Evolutionary conservation across 1,284 basidiomycete species (phyloP).

Genomic region (Irpex sp.): DNA sequence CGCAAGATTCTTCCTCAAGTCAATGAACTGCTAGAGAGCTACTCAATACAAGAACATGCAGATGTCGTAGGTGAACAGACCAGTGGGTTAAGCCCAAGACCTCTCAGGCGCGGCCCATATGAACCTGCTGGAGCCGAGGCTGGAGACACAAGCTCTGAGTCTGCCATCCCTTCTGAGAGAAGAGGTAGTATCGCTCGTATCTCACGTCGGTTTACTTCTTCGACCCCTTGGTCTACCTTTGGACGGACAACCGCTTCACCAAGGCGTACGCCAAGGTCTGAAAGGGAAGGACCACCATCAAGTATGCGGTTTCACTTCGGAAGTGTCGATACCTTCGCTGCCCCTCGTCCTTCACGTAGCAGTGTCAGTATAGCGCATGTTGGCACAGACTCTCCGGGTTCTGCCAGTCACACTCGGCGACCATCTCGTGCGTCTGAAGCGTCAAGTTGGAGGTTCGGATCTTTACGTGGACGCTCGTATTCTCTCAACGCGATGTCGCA

Average conservation of each 20-base stretch:
- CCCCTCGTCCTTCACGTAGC: conserved; percentile 15
- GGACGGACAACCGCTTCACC: conserved; percentile 22
- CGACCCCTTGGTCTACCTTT: conserved; percentile 42
- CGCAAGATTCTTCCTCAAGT: conserved; percentile 24
- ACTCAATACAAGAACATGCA: conserved; percentile 10
- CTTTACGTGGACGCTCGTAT: conserved; percentile 7
- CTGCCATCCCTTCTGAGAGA: neutral
- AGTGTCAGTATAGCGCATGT: conserved; percentile 8
- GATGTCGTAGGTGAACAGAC: neutral
- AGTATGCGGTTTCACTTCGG: conserved; percentile 17
- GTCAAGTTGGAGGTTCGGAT: neutral
- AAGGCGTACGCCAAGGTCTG: conserved; percentile 1
- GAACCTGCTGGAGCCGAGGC: neutral
- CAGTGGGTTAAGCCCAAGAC: conserved; percentile 20
- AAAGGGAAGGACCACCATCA: conserved; percentile 13
- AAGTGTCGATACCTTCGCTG: conserved; percentile 19
- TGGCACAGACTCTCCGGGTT: conserved; percentile 8
- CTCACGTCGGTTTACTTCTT: conserved; percentile 22
- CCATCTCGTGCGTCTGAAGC: conserved; percentile 7
- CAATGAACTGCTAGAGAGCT: conserved; percentile 21
- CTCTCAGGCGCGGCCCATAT: neutral
- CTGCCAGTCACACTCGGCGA: conserved; percentile 4
- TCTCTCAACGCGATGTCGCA: conserved; percentile 8
- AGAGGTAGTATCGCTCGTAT: conserved; percentile 22
- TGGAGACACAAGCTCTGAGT: neutral